Conservation (phyloP, 345 rosid genomes). For the Salix suchowensis region DNA sequence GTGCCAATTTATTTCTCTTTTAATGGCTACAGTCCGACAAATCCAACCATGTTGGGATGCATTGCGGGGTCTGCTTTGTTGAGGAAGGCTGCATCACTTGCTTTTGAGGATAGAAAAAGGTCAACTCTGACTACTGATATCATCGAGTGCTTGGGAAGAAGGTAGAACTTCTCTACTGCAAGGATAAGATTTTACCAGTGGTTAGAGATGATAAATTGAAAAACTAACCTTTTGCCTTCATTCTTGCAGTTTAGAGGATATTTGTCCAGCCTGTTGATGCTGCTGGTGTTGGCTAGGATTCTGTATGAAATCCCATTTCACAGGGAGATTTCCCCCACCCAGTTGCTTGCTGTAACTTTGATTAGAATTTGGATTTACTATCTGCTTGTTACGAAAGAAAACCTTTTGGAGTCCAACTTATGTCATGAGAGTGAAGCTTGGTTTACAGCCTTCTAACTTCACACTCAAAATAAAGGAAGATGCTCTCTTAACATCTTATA, state of each 20-base stretch:
- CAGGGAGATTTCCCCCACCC: neutral
- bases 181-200: neutral
- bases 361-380: no score
- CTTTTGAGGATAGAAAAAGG: conserved; percentile 59
- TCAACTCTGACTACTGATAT: conserved; percentile 85
- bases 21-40: conserved; percentile 30
- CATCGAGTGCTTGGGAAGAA: conserved; percentile 65
- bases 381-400: no score
- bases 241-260: conserved; percentile 59
- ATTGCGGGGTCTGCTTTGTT: conserved; percentile 79
- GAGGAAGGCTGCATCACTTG: conserved; percentile 81
- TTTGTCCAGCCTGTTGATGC: conserved; percentile 46
- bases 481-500: no score
- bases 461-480: no score
- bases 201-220: neutral
- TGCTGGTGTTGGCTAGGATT: neutral
- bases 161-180: conserved; percentile 33
- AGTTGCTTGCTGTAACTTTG: neutral
- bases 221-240: neutral
- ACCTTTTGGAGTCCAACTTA: no score
- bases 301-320: neutral
- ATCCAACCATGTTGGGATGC: conserved; percentile 80
- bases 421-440: no score
- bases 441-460: no score
- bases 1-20: neutral